Evolutionary conservation across 2,329 filamentous ascomycete genomes (phyloP).

Genomic region (Venturia aucupariae): DNA sequence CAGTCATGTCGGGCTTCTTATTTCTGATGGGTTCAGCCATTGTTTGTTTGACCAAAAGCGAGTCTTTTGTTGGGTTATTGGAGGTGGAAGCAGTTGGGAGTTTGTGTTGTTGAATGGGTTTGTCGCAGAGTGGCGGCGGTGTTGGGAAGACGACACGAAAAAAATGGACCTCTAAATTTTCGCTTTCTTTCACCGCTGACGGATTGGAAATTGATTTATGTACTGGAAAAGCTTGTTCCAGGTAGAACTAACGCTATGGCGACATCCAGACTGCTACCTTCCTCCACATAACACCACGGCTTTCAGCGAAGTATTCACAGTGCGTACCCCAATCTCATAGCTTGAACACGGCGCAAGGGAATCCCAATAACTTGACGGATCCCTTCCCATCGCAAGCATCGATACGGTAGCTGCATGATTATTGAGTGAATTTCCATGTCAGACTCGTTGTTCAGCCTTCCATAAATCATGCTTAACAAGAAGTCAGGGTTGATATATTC

Average conservation of each 20-base stretch:
- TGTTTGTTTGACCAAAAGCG: constrained; percentile 18
- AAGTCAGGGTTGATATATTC: too few species aligned
- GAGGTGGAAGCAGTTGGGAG: constrained; percentile 25
- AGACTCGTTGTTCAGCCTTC: too few species aligned
- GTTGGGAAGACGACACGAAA: neutral
- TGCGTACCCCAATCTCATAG: neutral
- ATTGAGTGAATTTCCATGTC: too few species aligned
- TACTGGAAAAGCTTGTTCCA: neutral
- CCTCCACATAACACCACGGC: neutral
- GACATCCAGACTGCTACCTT: neutral
- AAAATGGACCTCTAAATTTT: too few species aligned
- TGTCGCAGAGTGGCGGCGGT: constrained; percentile 13
- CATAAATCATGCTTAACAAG: too few species aligned
- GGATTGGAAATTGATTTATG: neutral
- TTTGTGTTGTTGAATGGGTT: constrained; percentile 6
- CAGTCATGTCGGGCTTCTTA: constrained; percentile 53
- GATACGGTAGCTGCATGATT: too few species aligned
- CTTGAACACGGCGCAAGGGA: neutral
- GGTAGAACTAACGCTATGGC: neutral
- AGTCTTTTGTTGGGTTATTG: constrained; percentile 21
- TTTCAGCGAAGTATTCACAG: too few species aligned
- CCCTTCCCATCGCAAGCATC: too few species aligned
- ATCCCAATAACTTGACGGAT: too few species aligned
- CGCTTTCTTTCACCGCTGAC: neutral
- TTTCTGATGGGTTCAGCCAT: constrained; percentile 64